A percentile compares a stretch with the other conserved stretches of the same genome.
These are phyloP conservation scores for Acrodontium crateriforme DNA, from an alignment of 2,329 filamentous ascomycete species.

Conservation along the genomic window DNA sequence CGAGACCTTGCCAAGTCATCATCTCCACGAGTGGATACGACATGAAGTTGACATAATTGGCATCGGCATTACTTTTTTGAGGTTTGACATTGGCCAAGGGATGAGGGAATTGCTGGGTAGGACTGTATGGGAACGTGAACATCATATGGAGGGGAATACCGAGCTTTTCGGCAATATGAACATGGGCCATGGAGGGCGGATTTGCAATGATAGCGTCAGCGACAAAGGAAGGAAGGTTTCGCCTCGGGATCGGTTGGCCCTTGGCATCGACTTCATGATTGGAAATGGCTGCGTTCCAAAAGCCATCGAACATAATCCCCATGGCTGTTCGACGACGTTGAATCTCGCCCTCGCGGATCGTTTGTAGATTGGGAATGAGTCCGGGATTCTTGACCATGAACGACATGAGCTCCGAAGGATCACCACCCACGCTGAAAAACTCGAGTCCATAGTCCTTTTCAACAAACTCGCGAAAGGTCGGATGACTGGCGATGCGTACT, in stretches of 20 bases:
- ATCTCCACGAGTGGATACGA: slow-evolving; percentile 69
- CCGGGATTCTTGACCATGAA: slow-evolving; percentile 81
- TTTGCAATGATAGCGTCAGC: slow-evolving; percentile 78
- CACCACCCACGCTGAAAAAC: slow-evolving; percentile 68
- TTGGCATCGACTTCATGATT: slow-evolving; percentile 50
- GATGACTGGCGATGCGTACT: slow-evolving; percentile 66
- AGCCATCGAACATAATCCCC: slow-evolving; percentile 72
- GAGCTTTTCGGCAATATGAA: slow-evolving; percentile 66
- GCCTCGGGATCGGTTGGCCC: no score
- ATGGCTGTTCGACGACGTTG: slow-evolving; percentile 52
- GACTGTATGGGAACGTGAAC: slow-evolving; percentile 55
- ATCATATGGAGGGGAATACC: slow-evolving; percentile 56
- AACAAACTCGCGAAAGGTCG: slow-evolving; percentile 62
- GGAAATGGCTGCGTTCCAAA: slow-evolving; percentile 66
- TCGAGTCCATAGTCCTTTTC: slow-evolving; percentile 59
- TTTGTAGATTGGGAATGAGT: slow-evolving; percentile 59
- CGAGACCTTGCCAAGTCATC: slow-evolving; percentile 53
- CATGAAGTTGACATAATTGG: slow-evolving; percentile 65
- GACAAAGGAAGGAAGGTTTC: slow-evolving; percentile 46
- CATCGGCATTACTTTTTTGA: slow-evolving; percentile 51
- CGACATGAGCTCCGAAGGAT: slow-evolving; percentile 69
- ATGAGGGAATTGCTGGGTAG: slow-evolving; percentile 62
- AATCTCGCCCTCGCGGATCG: slow-evolving; percentile 60
- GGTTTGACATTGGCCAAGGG: slow-evolving; percentile 60
- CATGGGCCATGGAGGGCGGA: slow-evolving; percentile 62